These are phyloP conservation scores for Cladophialophora psammophila DNA, from an alignment of 2,329 filamentous ascomycete genomes.

Conservation along the genomic window DNA sequence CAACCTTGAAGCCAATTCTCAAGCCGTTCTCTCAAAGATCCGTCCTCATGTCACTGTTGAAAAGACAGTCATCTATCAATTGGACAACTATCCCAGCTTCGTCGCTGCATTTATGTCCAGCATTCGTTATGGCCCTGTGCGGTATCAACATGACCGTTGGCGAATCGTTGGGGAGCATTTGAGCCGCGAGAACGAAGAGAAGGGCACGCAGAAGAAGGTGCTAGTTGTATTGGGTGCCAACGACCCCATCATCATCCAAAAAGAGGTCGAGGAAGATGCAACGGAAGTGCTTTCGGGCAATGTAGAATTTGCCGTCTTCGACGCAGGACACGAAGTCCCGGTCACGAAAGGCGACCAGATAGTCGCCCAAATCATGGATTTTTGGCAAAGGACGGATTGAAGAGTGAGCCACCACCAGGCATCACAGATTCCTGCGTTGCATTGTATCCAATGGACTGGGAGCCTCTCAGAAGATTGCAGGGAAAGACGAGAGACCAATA, in stretches of 20 bases:
- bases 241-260: slow-evolving; percentile 71
- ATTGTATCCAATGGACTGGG: neutral
- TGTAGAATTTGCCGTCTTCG: slow-evolving; percentile 63
- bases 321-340: slow-evolving; percentile 74
- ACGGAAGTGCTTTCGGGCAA: slow-evolving; percentile 64
- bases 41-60: slow-evolving; percentile 65
- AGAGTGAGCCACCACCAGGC: neutral
- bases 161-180: slow-evolving; percentile 61
- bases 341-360: slow-evolving; percentile 68
- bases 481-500: neutral
- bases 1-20: slow-evolving; percentile 45
- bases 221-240: slow-evolving; percentile 70
- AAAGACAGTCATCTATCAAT: slow-evolving; percentile 73
- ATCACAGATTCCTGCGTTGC: neutral
- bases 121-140: slow-evolving; percentile 74
- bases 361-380: slow-evolving; percentile 58
- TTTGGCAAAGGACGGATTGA: slow-evolving; percentile 46
- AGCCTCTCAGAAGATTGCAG: neutral
- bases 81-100: slow-evolving; percentile 71
- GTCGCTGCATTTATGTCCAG: slow-evolving; percentile 73
- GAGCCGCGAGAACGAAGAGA: slow-evolving; percentile 48
- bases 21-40: slow-evolving; percentile 60
- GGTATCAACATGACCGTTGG: slow-evolving; percentile 70
- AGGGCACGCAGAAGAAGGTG: slow-evolving; percentile 54
- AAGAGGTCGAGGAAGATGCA: slow-evolving; percentile 70